Evolutionary conservation across 2,329 filamentous ascomycete species (phyloP), one percentile per base, ranked within the genome.

Genomic region (Tolypocladium cylindrosporum): DNA sequence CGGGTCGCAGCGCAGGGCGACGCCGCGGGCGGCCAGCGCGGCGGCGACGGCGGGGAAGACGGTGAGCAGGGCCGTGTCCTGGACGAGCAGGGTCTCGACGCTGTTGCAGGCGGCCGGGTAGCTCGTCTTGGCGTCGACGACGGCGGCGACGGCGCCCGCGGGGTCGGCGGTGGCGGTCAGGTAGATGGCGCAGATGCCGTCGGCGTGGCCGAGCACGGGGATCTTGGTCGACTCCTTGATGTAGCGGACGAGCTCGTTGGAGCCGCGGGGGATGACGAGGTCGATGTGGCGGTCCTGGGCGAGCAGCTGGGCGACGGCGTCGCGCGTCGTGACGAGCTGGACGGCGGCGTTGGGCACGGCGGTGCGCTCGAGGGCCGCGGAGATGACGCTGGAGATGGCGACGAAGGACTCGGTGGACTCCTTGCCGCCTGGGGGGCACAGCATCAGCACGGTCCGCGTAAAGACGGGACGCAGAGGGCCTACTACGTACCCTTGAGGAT

Each of bases 21-120:
- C 94, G 19, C 90, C 91, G 70, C 89, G 89, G 39, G 78, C 79
- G 5, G 90, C 74, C 1, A 99, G 81, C 1, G 88, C 89, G 60
- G 82, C 72, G n/a, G 89, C 92, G 16, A 94, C 85, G 2, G 73
- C 67, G 1, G 91, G 89, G 50, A 96, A 82, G 42, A 89, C 71
- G 4, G 82, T 87, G 40, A 73, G 69, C 3, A 96, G 77, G 0
- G 86, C 87, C 19, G 82, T 75, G 61, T 89, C 80, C 65, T 97
- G 87, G 5, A 97, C 88, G 21, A 99, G 83, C 11, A 99, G 81
- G 1, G 91, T 95, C 75, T 99, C 94, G n/a, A 92, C 75, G 48
- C 89, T 86, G 76, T 99, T 99, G 79, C 94, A 99, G 16, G 93
- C 94, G 42, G 94, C 94, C 1, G 93, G 91, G 69, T 99, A 99